Evolutionary conservation across 1,284 basidiomycete species (phyloP).

Genomic region (Coriolopsis trogii): DNA sequence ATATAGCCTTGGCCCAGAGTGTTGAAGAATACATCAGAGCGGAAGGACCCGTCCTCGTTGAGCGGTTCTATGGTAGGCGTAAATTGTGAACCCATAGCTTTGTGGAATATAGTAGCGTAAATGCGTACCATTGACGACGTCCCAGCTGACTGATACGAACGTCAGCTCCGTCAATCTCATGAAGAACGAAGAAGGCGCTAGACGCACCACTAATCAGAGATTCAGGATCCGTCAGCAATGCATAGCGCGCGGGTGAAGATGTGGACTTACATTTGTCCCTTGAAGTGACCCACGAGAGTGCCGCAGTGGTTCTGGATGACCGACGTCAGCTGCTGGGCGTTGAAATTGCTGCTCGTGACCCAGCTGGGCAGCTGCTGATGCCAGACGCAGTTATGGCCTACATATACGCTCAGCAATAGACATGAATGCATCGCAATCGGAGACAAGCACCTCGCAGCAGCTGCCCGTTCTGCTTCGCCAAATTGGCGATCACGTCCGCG

Average conservation of each 20-base stretch:
- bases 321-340: constrained; percentile 43
- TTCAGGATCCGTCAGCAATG: not conserved
- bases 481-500: constrained; percentile 48
- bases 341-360: constrained; percentile 48
- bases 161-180: not conserved
- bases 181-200: not conserved
- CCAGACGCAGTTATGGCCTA: constrained; percentile 57
- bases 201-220: constrained; percentile 27
- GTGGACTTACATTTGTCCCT: constrained; percentile 48
- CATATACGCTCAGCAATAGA: not conserved
- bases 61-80: constrained; percentile 44
- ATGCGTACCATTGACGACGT: constrained; percentile 41
- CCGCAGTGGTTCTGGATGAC: constrained; percentile 50
- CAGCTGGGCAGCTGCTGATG: constrained; percentile 56
- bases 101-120: not conserved
- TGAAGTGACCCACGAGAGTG: constrained; percentile 51
- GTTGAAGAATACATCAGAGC: constrained; percentile 49
- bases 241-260: not conserved
- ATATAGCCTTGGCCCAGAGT: constrained; percentile 48
- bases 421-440: not conserved
- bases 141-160: constrained; percentile 33
- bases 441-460: constrained; percentile 30
- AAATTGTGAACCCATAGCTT: not conserved
- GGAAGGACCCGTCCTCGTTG: constrained; percentile 61
- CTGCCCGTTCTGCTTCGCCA: constrained; percentile 49